These are phyloP conservation scores for Penicillium freii DNA, from an alignment of 2,329 filamentous ascomycete genomes.

Conservation along the genomic window DNA sequence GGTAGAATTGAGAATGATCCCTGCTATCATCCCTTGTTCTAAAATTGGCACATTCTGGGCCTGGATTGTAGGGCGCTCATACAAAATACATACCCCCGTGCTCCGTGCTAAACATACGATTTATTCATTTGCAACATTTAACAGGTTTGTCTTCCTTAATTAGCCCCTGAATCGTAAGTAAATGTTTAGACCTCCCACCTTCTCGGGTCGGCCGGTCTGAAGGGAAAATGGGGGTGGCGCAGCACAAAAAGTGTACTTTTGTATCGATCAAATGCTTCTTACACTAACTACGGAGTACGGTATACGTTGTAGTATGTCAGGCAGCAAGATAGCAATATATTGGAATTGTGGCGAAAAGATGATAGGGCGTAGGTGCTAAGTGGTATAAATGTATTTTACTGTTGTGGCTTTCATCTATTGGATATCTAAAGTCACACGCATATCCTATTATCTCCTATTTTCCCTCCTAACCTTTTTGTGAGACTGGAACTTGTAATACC, in stretches of 20 bases:
- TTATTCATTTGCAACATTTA: background rate
- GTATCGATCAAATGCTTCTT: background rate
- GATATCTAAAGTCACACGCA: background rate
- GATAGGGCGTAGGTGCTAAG: too few relatives aligned
- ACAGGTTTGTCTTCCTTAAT: background rate
- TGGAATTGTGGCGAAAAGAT: background rate
- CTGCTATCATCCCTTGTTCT: conserved; percentile 6
- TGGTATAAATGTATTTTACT: background rate
- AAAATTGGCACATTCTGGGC: background rate
- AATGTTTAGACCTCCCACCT: background rate
- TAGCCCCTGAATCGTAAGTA: background rate
- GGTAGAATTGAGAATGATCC: background rate
- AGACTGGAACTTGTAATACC: too few relatives aligned
- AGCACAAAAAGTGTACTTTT: background rate
- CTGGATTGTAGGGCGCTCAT: background rate
- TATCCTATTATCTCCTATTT: too few relatives aligned
- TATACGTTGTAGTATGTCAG: background rate
- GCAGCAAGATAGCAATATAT: background rate
- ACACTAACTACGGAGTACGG: background rate
- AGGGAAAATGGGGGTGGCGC: background rate
- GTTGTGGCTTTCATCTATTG: background rate
- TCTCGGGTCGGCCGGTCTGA: conserved; percentile 1
- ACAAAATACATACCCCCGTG: background rate
- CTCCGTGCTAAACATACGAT: background rate
- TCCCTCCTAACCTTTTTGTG: too few relatives aligned